Conservation (phyloP, 371 early-diverging fungal genomes). For the Syncephalastrum contaminatum region DNA sequence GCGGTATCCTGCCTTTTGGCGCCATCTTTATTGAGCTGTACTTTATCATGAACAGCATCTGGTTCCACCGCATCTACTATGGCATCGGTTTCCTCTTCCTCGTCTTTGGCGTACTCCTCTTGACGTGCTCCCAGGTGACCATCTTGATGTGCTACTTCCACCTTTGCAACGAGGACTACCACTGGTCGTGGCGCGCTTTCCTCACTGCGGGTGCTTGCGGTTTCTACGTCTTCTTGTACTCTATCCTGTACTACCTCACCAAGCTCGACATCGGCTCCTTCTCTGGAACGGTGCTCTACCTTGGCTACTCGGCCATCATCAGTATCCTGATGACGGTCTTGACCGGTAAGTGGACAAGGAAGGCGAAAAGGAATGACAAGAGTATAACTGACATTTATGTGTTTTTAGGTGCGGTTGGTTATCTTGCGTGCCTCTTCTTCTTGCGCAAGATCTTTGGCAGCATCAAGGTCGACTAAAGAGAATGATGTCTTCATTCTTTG, state of each 20-base stretch:
- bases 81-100: conserved; percentile 81
- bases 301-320: conserved; percentile 83
- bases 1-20: conserved; percentile 84
- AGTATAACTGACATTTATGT: conserved; percentile 2
- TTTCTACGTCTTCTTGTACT: conserved; percentile 84
- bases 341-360: conserved; percentile 45
- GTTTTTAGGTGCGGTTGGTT: conserved; percentile 73
- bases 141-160: conserved; percentile 85
- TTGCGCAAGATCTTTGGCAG: conserved; percentile 79
- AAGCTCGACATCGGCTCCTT: conserved; percentile 67
- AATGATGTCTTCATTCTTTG: neutral
- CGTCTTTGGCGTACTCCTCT: conserved; percentile 73
- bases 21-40: conserved; percentile 86
- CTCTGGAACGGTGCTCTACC: conserved; percentile 80
- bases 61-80: conserved; percentile 87
- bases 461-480: conserved; percentile 76
- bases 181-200: conserved; percentile 94
- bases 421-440: conserved; percentile 72
- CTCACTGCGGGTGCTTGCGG: conserved; percentile 82
- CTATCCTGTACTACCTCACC: conserved; percentile 72
- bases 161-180: conserved; percentile 87
- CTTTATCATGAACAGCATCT: conserved; percentile 85
- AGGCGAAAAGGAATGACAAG: neutral
- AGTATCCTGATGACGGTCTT: conserved; percentile 72
- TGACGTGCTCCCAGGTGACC: conserved; percentile 81